phyloP scores from a whole-genome alignment of 139 green algal species.

The Trebouxia sp. region DNA sequence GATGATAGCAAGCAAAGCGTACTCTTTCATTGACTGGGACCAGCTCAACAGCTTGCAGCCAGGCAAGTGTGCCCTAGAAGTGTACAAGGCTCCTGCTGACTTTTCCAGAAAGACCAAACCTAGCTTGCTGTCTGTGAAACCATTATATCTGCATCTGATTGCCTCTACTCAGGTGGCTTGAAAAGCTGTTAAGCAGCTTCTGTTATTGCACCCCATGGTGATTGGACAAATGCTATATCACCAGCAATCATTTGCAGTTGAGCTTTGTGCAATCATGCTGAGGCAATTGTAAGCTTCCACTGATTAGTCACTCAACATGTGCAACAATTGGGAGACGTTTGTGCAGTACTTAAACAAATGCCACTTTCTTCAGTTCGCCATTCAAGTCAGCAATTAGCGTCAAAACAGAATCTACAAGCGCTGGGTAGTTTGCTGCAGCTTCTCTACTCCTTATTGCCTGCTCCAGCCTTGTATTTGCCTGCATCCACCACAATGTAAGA shows the following conservation, averaged over 20 bases:
- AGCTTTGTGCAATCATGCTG: too few relatives aligned
- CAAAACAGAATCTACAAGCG: constrained; percentile 29
- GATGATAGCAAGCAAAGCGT: constrained; percentile 11
- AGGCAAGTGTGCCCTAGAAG: constrained; percentile 19
- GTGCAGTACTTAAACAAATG: too few relatives aligned
- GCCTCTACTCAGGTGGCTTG: neutral
- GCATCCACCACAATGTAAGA: neutral
- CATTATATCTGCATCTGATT: constrained; percentile 27
- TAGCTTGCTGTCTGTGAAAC: constrained; percentile 20
- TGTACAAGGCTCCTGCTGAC: constrained; percentile 22
- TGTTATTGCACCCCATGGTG: too few relatives aligned
- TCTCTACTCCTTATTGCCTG: constrained; percentile 39
- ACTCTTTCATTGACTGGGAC: constrained; percentile 33
- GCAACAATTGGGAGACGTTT: too few relatives aligned
- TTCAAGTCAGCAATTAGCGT: constrained; percentile 44
- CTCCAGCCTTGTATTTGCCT: neutral
- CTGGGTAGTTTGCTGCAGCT: constrained; percentile 38
- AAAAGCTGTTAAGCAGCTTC: too few relatives aligned
- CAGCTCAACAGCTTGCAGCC: constrained; percentile 21
- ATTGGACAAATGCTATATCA: too few relatives aligned
- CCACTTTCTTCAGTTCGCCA: neutral
- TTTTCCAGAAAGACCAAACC: neutral
- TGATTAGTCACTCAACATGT: too few relatives aligned
- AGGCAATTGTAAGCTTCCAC: too few relatives aligned
- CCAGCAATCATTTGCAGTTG: too few relatives aligned